Conservation (phyloP, 2,329 filamentous ascomycete species). For the Fusarium fracticaudum region DNA sequence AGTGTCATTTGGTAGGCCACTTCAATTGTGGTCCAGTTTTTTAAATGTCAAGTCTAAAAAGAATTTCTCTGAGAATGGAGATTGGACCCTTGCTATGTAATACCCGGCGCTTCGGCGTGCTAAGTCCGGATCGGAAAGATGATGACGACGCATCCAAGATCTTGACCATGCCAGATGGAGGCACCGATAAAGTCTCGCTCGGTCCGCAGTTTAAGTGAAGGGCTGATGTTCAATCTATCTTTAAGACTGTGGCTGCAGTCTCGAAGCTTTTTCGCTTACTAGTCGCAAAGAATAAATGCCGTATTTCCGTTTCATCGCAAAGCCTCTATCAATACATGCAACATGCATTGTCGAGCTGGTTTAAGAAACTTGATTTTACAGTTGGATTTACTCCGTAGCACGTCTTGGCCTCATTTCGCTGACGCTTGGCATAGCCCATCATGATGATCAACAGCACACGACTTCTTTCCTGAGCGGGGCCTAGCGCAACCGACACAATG, state of each 20-base stretch:
- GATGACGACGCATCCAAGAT: constrained; percentile 20
- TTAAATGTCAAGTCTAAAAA: neutral
- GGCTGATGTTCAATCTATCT: neutral
- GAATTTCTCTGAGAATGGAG: neutral
- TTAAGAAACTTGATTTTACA: constrained; percentile 5
- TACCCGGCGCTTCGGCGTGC: neutral
- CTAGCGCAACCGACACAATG: constrained; percentile 18
- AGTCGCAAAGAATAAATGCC: neutral
- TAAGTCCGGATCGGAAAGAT: neutral
- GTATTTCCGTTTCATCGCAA: neutral
- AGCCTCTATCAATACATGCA: neutral
- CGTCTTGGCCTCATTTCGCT: constrained; percentile 32
- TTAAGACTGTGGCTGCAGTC: neutral
- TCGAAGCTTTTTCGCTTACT: neutral
- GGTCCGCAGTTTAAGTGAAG: neutral
- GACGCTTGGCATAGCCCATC: constrained; percentile 14
- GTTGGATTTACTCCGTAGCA: neutral
- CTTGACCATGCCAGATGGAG: constrained; percentile 5
- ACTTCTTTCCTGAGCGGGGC: constrained; percentile 13
- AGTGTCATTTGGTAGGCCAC: neutral
- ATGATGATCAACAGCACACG: constrained; percentile 24
- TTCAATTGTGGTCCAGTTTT: neutral
- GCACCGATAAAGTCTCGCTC: constrained; percentile 5
- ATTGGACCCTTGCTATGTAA: neutral
- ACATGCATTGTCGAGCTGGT: neutral